Base-by-base conservation (phyloP, 169 alveolate genomes). In the Plasmodium malariae region DNA sequence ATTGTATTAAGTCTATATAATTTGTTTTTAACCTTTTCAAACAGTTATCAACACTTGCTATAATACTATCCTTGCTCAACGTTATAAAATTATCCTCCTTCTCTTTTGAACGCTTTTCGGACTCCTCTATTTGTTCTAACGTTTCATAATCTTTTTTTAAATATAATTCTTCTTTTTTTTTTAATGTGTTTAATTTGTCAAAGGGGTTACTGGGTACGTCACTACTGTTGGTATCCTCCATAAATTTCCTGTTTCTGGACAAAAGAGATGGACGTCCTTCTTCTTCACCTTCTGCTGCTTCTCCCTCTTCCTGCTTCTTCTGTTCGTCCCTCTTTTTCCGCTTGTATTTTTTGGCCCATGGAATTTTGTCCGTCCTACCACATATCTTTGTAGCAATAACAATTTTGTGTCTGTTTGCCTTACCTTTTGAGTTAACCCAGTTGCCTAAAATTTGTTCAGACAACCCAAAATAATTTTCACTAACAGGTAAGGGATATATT, bases 401-500 rank as follows among this genome's bases (percentile, higher is more conserved):
- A 24, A 95, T 34, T 60, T 95, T 83, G 62, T 86, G 88, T 26
- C 96, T 48, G 57, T 62, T 65, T 19, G 70, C 87, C 17, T 63
- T 51, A n/a, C 95, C 96, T 28, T 94, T 80, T 1, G 87, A 34
- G 65, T 51, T 59, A 14, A 94, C 36, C 96, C 96, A 94, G 43
- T 89, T 85, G 11, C 96, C 95, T 43, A 94, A 55, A 5, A 93
- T 80, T 62, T 57, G 63, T 48, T 95, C 97, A 45, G 96, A 78
- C 14, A n/a, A 32, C 5, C 97, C 97, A 55, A 57, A 88, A 11
- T 88, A 89, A 9, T 68, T 87, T n/a, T 88, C 80, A 14, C 89
- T 34, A 14, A 92, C 92, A 14, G 98, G 98, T 43, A 95, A 92
- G 0, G 98, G 98, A 62, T 95, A 96, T 87, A 96, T 91, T 89